A percentile compares a stretch with the other conserved stretches of the same genome.
Conservation (phyloP, 2,329 filamentous ascomycete species). For the Microdochium nivale region DNA sequence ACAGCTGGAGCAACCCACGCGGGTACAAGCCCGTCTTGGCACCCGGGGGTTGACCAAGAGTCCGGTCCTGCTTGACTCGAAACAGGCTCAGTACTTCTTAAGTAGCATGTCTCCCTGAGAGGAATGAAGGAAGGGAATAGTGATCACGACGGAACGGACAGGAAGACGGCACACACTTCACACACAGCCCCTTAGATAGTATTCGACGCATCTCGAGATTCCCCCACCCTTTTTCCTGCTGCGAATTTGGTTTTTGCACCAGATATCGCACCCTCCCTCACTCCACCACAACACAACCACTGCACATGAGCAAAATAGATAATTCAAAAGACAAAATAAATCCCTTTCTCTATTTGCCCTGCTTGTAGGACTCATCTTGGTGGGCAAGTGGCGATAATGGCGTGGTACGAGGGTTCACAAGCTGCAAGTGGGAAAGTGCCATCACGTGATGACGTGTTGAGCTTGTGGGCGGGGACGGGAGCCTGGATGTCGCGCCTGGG, state of each 20-base stretch:
- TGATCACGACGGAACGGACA: slow-evolving; percentile 10
- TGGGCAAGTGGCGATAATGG: too few relatives aligned
- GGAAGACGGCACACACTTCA: slow-evolving; percentile 5
- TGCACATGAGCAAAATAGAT: too few relatives aligned
- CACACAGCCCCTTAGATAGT: neutral
- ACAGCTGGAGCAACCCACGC: neutral
- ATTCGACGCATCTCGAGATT: neutral
- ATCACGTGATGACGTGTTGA: too few relatives aligned
- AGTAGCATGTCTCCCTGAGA: slow-evolving; percentile 2
- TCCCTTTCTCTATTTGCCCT: too few relatives aligned
- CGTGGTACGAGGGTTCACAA: too few relatives aligned
- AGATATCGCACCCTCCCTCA: neutral
- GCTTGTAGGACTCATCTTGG: too few relatives aligned
- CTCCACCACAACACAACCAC: too few relatives aligned
- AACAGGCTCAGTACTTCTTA: slow-evolving; percentile 1
- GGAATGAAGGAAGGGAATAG: slow-evolving; percentile 9
- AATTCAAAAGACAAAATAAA: too few relatives aligned
- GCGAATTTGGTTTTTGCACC: neutral
- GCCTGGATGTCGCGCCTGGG: too few relatives aligned
- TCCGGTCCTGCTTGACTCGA: too few relatives aligned
- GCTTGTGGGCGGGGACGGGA: too few relatives aligned
- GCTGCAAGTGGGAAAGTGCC: too few relatives aligned
- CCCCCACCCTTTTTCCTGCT: neutral
- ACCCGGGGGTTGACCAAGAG: neutral
- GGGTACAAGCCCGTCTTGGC: neutral